Evolutionary conservation across 2,329 filamentous ascomycete genomes (phyloP).

Genomic region (Lasiodiplodia theobromae): DNA sequence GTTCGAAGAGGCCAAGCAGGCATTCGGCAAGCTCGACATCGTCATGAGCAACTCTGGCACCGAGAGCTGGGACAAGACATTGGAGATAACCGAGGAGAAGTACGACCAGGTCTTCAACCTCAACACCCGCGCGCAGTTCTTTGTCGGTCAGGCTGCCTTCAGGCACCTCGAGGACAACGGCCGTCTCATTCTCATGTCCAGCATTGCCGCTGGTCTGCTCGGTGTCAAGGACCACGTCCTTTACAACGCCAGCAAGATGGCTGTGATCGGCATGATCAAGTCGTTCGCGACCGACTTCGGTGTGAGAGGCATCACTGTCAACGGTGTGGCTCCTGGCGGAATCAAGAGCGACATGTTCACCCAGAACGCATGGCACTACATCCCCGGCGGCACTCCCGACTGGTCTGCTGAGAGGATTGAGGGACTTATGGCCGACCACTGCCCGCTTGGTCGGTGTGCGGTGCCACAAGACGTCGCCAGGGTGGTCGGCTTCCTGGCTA

Average conservation of each 20-base stretch:
- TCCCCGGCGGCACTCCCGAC: constrained; percentile 57
- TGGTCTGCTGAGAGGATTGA: constrained; percentile 60
- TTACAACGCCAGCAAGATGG: constrained; percentile 76
- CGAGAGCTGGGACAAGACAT: constrained; percentile 71
- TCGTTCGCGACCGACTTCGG: constrained; percentile 76
- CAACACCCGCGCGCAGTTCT: constrained; percentile 76
- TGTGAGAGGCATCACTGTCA: constrained; percentile 71
- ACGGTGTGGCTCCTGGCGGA: constrained; percentile 74
- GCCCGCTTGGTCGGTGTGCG: constrained; percentile 58
- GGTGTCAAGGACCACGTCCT: constrained; percentile 75
- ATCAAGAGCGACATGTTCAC: constrained; percentile 82
- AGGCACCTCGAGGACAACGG: constrained; percentile 74
- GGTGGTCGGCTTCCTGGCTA: constrained; percentile 51
- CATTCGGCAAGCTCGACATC: constrained; percentile 55
- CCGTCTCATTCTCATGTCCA: constrained; percentile 76
- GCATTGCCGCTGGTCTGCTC: constrained; percentile 71
- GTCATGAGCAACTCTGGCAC: constrained; percentile 65
- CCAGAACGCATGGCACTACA: constrained; percentile 65
- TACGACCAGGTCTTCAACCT: constrained; percentile 74
- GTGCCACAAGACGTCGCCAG: constrained; percentile 54
- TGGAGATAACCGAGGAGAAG: constrained; percentile 73
- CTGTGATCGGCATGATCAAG: constrained; percentile 75
- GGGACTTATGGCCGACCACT: constrained; percentile 57
- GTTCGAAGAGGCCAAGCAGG: constrained; percentile 52
- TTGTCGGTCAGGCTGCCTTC: constrained; percentile 77